Conservation (phyloP, 176 grass and related monocot species). For the Hordeum vulgare region MorexV3_pseudomolecules_assembly NC_058519.1:648333769-648334268, state of each 20-base stretch:
- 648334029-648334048: conserved; percentile 1
- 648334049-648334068: conserved; percentile 47
- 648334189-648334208: conserved; percentile 50
- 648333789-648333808: background rate
- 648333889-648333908: conserved; percentile 38
- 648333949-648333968: conserved; percentile 68
- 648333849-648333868: conserved; percentile 40
- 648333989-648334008: conserved; percentile 39
- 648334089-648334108: conserved; percentile 58
- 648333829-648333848: conserved; percentile 71
- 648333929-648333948: conserved; percentile 80
- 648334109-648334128: conserved; percentile 93
- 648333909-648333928: conserved; percentile 77
- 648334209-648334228: background rate
- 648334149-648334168: conserved; percentile 94
- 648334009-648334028: conserved; percentile 28
- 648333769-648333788: background rate
- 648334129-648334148: conserved; percentile 81
- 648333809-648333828: background rate
- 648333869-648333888: background rate
- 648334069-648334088: conserved; percentile 73
- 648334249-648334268: background rate
- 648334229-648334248: background rate
- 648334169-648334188: conserved; percentile 54
- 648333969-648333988: conserved; percentile 61